Base-by-base conservation (phyloP, 768 basidiomycete species). In the Psilocybe cyanescens region DNA sequence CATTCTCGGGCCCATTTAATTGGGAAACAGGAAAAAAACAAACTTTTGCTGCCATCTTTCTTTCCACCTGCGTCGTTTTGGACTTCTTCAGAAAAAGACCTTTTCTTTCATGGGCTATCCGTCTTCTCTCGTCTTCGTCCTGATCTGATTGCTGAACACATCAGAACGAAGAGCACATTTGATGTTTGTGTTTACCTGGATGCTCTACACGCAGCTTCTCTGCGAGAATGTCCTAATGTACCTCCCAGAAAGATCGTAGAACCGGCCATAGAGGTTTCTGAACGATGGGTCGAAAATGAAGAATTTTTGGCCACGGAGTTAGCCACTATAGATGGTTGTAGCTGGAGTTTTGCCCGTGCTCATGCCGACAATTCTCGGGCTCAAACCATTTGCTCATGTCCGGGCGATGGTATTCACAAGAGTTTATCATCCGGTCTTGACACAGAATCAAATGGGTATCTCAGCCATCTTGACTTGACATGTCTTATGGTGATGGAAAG, bases 101-200 rank as follows among this genome's bases (percentile, higher is more conserved):
- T 69, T 0, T 92, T 95, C 74, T 95, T 94, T 71, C 88, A 85
- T 71, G 88, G 83, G 0, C 72, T 95, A 19, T 74, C 81, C 29
- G 71, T 86, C 1, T 76, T 90, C 72, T 94, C 92, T 17, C 82
- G 90, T 28, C 79, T 90, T 46, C 76, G 91, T 19, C 90, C 92
- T 0, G 94, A 95, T 72, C 81, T 94, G 50, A 89, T 95, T 53
- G 86, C 91, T 0, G 79, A 76, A 4, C 82, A 82, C 52, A 76
- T 94, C n/a, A 78, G 79, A 60, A 86, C 88, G 19, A 92, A 90
- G 75, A 84, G 79, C 12, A 78, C 83, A 8, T 73, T 83, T 53
- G 91, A 95, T 60, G 88, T 95, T 17, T 85, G 83, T 61, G 73
- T 81, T 29, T 94, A 92, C 68, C 73, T 95, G 62, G 79, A 85